These are phyloP conservation scores for Colletotrichum lupini DNA, from an alignment of 2,329 filamentous ascomycete species.

Conservation along the genomic window DNA sequence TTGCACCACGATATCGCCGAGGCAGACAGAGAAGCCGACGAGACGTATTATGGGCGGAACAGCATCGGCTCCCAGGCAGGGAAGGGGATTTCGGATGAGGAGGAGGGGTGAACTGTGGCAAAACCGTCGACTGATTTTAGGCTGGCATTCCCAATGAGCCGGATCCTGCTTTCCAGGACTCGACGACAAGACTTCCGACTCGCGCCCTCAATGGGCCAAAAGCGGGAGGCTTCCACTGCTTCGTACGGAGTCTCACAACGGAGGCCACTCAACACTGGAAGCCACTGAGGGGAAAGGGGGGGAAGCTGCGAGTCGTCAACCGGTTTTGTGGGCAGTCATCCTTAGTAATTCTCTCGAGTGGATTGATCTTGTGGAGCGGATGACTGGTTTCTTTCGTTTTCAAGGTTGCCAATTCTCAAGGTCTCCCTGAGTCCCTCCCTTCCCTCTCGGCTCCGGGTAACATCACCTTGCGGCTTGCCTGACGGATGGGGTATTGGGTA, in stretches of 20 bases:
- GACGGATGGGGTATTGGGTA: not conserved
- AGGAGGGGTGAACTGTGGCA: not conserved
- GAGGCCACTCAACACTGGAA: too few species aligned
- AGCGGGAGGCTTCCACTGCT: not conserved
- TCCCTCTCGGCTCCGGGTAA: not conserved
- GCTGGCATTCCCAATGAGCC: constrained; percentile 26
- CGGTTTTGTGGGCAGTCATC: not conserved
- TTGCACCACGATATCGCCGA: not conserved
- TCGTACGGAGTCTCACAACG: not conserved
- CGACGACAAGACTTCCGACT: not conserved
- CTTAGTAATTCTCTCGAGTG: not conserved
- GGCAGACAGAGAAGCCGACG: not conserved
- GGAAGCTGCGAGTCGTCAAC: not conserved
- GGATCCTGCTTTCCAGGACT: constrained; percentile 1
- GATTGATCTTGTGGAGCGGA: not conserved
- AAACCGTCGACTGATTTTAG: not conserved
- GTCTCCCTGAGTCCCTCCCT: not conserved
- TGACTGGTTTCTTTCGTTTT: not conserved
- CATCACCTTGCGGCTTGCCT: not conserved
- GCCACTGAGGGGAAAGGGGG: not conserved
- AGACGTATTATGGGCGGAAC: not conserved
- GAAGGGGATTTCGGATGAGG: not conserved
- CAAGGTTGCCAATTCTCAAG: not conserved
- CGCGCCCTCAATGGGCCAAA: not conserved
- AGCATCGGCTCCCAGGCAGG: not conserved